A percentile compares a stretch with the other conserved stretches of the same genome.
Evolutionary conservation across 495 filamentous ascomycete species (phyloP).

Genomic region (Aspergillus nanangensis): DNA sequence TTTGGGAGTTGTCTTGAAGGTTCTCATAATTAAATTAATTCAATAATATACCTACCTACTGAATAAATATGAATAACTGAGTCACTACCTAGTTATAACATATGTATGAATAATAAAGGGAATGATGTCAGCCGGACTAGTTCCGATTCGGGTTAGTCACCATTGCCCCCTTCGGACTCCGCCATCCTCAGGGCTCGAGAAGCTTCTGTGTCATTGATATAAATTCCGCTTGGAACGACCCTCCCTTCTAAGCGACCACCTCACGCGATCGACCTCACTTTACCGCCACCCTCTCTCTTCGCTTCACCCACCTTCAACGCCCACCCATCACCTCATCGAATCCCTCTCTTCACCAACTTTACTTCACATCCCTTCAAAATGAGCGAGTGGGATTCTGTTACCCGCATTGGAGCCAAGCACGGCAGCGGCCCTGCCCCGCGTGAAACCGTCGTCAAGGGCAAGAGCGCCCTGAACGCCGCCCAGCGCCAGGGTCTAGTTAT

Average conservation of each 20-base stretch:
- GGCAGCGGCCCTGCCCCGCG: constrained; percentile 57
- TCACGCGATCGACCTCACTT: constrained; percentile 25
- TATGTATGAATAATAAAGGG: neutral
- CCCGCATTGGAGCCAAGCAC: constrained; percentile 87
- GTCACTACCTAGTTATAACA: too few relatives aligned
- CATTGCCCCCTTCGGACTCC: constrained; percentile 22
- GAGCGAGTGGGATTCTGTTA: constrained; percentile 80
- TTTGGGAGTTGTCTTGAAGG: too few relatives aligned
- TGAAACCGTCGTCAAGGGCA: constrained; percentile 84
- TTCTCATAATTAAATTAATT: too few relatives aligned
- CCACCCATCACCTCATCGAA: constrained; percentile 2
- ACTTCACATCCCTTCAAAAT: constrained; percentile 25
- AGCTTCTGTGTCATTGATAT: constrained; percentile 43
- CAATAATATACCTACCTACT: too few relatives aligned
- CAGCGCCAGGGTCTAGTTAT: constrained; percentile 71
- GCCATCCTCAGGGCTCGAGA: constrained; percentile 32
- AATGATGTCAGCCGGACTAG: constrained; percentile 18
- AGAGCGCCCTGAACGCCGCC: constrained; percentile 85
- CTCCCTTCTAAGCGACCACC: constrained; percentile 17
- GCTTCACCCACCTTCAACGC: constrained; percentile 6
- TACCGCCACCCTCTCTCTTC: constrained; percentile 4
- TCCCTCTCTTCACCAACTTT: neutral
- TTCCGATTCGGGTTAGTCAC: constrained; percentile 24
- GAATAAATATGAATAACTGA: too few relatives aligned
- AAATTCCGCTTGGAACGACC: constrained; percentile 29